Conservation (phyloP, 352 stramenopile species). For the Phytopythium aichiense region DNA sequence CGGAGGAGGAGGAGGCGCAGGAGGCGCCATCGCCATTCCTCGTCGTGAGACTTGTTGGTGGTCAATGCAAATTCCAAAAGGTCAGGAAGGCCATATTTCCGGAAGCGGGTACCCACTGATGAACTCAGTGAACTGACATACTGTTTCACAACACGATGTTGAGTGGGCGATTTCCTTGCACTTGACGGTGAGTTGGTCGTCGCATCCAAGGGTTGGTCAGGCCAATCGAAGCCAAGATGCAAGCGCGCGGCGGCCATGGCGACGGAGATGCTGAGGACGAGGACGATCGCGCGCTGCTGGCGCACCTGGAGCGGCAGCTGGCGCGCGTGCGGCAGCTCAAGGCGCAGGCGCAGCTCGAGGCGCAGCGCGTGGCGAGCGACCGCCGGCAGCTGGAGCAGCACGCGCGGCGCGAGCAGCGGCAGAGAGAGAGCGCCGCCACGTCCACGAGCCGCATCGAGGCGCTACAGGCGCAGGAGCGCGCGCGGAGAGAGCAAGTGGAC, state of each 20-base stretch:
- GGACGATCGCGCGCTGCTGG: slow-evolving; percentile 30
- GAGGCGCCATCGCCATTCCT: neutral
- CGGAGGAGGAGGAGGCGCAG: neutral
- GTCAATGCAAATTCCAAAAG: too few species aligned
- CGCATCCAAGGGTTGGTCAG: neutral
- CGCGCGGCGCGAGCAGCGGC: slow-evolving; percentile 24
- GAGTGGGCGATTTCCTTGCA: too few species aligned
- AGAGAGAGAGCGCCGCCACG: slow-evolving; percentile 22
- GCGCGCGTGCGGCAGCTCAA: slow-evolving; percentile 44
- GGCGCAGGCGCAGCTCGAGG: slow-evolving; percentile 26
- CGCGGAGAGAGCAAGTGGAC: slow-evolving; percentile 20
- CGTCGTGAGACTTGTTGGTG: neutral
- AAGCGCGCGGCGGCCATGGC: neutral
- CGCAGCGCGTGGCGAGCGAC: slow-evolving; percentile 34
- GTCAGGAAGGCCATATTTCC: too few species aligned
- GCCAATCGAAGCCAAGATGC: neutral
- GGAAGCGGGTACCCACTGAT: too few species aligned
- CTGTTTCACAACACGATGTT: too few species aligned
- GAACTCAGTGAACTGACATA: too few species aligned
- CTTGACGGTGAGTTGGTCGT: too few species aligned
- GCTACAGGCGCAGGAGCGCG: slow-evolving; percentile 55
- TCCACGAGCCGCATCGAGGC: slow-evolving; percentile 55
- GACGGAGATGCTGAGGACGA: slow-evolving; percentile 8
- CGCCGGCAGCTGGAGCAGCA: slow-evolving; percentile 42
- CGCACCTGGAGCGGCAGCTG: slow-evolving; percentile 43